Evolutionary conservation across 148 eudicot species (phyloP), one percentile per base, ranked within the genome.

Genomic region (Oxyria digyna): DNA sequence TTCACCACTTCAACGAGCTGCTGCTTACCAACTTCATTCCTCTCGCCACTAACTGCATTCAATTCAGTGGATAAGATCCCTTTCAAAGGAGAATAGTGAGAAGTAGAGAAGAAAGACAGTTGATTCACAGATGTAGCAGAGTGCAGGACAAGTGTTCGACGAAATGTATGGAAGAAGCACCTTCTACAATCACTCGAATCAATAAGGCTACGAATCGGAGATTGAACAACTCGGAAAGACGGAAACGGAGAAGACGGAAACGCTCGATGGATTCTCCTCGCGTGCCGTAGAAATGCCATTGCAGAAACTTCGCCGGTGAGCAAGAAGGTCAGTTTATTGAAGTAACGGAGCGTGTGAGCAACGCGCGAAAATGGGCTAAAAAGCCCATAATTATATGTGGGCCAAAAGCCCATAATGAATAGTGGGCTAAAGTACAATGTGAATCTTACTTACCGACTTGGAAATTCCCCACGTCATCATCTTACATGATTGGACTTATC

Each of bases 101-200:
- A 66, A 8, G 79, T 65, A 23, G 66, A 69, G 69, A 73, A 67
- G 32, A 38, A 48, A 59, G 8, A 55, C 33, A 46, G 69, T 29
- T n/a, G 57, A 26, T 27, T 62, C 2, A 48, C 37, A 38, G 50
- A 31, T 49, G 64, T 18, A 18, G n/a, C 52, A 43, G 66, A 50
- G 1, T 1, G 88, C 55, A 52, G 35, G 35, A 5, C 14, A 78
- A 15, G 37, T 81, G 96, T 82, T 91, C 54, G 97, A 87, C 62
- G 76, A 82, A 89, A 89, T 80, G 91, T 33, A 78, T 62, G 83
- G 78, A 42, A 69, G 87, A 84, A 72, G 72, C 27, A 35, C 12
- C 29, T 29, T 0, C 45, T 18, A 14, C 13, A 66, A 41, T 17
- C 21, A 9, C 45, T 66, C 46, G 43, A 12, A 4, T 15, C 26